A percentile compares a stretch with the other conserved stretches of the same genome.
These are phyloP conservation scores for Nepenthes gracilis DNA, from an alignment of 148 eudicot genomes.

Conservation along the genomic window DNA sequence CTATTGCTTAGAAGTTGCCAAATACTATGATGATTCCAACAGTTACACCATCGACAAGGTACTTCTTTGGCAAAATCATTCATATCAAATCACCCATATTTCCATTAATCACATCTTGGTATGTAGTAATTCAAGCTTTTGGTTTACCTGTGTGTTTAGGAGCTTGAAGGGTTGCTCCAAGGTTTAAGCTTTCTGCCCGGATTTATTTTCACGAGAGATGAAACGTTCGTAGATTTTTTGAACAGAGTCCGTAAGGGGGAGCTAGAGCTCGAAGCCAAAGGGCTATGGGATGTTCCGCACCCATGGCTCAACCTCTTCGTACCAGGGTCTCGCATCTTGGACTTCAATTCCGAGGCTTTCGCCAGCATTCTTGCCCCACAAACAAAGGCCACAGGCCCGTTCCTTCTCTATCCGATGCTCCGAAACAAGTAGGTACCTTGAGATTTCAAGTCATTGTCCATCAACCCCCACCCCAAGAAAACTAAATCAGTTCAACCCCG, in stretches of 20 bases:
- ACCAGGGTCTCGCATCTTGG: slow-evolving; percentile 49
- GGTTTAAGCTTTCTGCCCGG: slow-evolving; percentile 26
- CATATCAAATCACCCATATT: not conserved
- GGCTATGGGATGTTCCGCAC: slow-evolving; percentile 68
- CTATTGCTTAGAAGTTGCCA: slow-evolving; percentile 68
- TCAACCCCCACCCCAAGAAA: no score
- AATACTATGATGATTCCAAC: slow-evolving; percentile 40
- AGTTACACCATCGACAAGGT: slow-evolving; percentile 28
- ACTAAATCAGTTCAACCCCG: no score
- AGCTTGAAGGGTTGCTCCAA: slow-evolving; percentile 22
- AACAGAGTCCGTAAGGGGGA: slow-evolving; percentile 59
- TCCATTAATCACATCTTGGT: not conserved
- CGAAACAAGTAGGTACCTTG: slow-evolving; percentile 43
- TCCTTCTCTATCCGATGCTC: slow-evolving; percentile 73
- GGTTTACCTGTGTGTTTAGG: slow-evolving; percentile 21
- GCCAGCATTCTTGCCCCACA: slow-evolving; percentile 32
- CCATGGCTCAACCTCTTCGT: slow-evolving; percentile 90
- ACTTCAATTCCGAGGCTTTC: slow-evolving; percentile 48
- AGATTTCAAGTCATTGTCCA: not conserved
- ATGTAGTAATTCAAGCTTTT: not conserved
- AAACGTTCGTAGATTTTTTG: slow-evolving; percentile 33
- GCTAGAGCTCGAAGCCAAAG: slow-evolving; percentile 39
- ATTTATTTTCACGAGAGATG: slow-evolving; percentile 43
- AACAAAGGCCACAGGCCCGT: slow-evolving; percentile 34
- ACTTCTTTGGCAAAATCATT: not conserved